Conservation (phyloP, 2,329 filamentous ascomycete species). For the Meredithiella fracta region DNA sequence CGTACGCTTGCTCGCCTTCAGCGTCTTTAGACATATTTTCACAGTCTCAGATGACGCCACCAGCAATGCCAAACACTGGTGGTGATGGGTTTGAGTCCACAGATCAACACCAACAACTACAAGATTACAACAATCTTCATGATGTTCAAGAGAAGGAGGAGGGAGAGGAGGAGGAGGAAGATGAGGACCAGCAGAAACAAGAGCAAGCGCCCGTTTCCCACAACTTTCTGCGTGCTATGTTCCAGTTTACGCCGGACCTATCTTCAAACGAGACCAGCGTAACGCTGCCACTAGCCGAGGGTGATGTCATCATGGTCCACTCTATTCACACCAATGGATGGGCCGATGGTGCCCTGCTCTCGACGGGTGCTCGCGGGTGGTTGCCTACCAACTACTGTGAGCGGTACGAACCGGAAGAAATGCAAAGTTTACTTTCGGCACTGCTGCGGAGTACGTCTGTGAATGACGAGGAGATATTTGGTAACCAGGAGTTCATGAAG, state of each 20-base stretch:
- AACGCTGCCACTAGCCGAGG: constrained; percentile 73
- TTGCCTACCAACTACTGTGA: constrained; percentile 97
- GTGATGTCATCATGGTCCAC: constrained; percentile 85
- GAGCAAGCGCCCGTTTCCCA: constrained; percentile 55
- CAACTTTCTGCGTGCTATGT: constrained; percentile 88
- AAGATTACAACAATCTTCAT: neutral
- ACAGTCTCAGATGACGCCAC: constrained; percentile 56
- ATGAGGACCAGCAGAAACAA: neutral
- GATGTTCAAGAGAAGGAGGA: constrained; percentile 3
- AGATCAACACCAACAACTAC: neutral
- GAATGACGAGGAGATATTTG: constrained; percentile 62
- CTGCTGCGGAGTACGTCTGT: constrained; percentile 62
- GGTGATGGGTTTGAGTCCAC: constrained; percentile 37
- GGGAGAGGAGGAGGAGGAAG: constrained; percentile 21
- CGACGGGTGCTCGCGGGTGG: constrained; percentile 81
- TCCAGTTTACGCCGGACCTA: constrained; percentile 71
- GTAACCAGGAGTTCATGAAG: constrained; percentile 85
- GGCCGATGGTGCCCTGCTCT: constrained; percentile 85
- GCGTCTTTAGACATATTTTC: constrained; percentile 26
- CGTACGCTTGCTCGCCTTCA: constrained; percentile 18
- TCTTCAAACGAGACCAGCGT: constrained; percentile 70
- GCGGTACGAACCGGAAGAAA: constrained; percentile 75
- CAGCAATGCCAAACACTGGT: constrained; percentile 54
- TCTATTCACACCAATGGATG: constrained; percentile 97
- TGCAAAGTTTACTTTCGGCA: constrained; percentile 70